phyloP scores from a whole-genome alignment of 345 rosid species.

The Cardamine chenopodiifolia region DNA sequence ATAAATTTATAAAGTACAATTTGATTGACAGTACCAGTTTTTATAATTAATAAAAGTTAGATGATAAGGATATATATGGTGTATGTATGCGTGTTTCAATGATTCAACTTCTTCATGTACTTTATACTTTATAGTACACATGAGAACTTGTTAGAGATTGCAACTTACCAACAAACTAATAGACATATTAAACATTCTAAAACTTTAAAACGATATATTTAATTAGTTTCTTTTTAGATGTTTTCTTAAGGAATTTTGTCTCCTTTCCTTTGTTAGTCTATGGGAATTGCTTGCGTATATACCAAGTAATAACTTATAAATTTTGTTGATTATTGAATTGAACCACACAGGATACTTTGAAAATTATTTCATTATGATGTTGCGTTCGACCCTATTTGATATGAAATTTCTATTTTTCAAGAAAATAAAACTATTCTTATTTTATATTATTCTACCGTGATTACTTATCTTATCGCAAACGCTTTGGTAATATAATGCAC shows the following conservation, averaged over 20 bases:
- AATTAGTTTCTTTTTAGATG: conserved; percentile 19
- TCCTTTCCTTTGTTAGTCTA: conserved; percentile 2
- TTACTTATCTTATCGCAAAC: neutral
- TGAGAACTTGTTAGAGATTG: conserved; percentile 26
- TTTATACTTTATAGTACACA: no score
- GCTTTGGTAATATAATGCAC: neutral
- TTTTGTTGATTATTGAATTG: conserved; percentile 15
- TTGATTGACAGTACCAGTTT: neutral
- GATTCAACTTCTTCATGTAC: conserved; percentile 28
- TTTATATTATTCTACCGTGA: neutral
- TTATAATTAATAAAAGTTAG: neutral
- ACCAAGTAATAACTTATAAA: conserved; percentile 20
- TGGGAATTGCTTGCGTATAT: conserved; percentile 4
- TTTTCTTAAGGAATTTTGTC: conserved; percentile 19
- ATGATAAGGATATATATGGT: neutral
- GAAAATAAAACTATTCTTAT: neutral
- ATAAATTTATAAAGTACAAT: neutral
- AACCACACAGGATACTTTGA: neutral
- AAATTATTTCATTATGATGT: conserved; percentile 11
- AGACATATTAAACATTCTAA: conserved; percentile 21
- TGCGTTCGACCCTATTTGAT: conserved; percentile 6
- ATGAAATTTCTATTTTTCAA: neutral
- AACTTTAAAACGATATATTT: conserved; percentile 22
- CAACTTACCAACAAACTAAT: conserved; percentile 41
- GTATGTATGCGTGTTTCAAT: conserved; percentile 10